These are phyloP conservation scores for Boechera retrofracta DNA, from an alignment of 345 rosid genomes.

Conservation along the genomic window DNA sequence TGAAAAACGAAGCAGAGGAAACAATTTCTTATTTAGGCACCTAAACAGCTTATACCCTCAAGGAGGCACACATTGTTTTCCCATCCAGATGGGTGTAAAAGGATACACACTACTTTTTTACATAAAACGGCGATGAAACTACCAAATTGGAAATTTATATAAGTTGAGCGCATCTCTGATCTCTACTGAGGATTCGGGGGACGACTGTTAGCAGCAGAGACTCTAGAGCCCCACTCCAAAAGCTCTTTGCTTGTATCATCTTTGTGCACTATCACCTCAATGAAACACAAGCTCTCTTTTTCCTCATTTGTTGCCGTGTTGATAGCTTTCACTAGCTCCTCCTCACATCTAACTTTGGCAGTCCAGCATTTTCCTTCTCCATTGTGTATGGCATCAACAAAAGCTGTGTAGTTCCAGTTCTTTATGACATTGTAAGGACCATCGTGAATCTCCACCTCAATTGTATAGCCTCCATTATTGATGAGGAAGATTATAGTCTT, in stretches of 20 bases:
- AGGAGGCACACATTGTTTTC: background rate
- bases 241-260: constrained; percentile 76
- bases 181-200: constrained; percentile 59
- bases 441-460: constrained; percentile 69
- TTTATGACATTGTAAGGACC: constrained; percentile 76
- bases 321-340: constrained; percentile 57
- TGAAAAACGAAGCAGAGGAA: background rate
- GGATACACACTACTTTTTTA: constrained; percentile 14
- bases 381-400: constrained; percentile 66
- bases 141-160: constrained; percentile 7
- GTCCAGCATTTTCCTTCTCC: constrained; percentile 77
- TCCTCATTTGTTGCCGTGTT: constrained; percentile 51
- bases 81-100: constrained; percentile 18
- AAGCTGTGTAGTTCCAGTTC: constrained; percentile 74
- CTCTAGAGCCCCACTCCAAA: constrained; percentile 63
- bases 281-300: constrained; percentile 65
- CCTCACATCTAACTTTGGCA: constrained; percentile 57
- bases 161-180: background rate
- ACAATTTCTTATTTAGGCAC: constrained; percentile 26
- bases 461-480: constrained; percentile 75
- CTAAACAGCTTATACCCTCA: background rate
- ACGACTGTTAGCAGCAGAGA: constrained; percentile 66
- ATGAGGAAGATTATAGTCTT: constrained; percentile 65
- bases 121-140: background rate
- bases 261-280: constrained; percentile 69